Evolutionary conservation across 495 filamentous ascomycete genomes (phyloP).

Genomic region (Endocarpon pusillum): DNA sequence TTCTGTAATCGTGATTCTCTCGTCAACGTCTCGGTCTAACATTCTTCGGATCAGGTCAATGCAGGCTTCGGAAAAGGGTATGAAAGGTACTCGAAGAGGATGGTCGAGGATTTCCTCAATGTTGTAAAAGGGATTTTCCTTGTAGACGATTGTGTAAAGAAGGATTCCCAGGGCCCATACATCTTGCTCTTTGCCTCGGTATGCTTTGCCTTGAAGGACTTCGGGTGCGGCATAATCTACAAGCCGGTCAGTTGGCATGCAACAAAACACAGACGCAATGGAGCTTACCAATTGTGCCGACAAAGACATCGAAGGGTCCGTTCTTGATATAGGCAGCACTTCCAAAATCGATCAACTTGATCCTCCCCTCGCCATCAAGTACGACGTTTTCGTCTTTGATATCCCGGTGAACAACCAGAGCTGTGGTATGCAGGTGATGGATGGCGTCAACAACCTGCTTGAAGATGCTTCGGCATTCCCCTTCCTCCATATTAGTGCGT

Average conservation of each 20-base stretch:
- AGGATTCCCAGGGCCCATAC: conserved; percentile 98
- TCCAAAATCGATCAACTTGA: conserved; percentile 96
- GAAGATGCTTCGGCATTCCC: conserved; percentile 88
- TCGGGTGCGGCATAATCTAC: conserved; percentile 95
- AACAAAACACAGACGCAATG: background rate
- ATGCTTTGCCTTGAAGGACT: conserved; percentile 83
- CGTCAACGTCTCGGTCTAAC: conserved; percentile 77
- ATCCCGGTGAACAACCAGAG: conserved; percentile 85
- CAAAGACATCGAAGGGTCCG: conserved; percentile 97
- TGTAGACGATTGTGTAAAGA: conserved; percentile 96
- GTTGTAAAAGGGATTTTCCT: conserved; percentile 98
- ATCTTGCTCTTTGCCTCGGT: conserved; percentile 92
- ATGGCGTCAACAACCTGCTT: conserved; percentile 78
- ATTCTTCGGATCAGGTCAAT: conserved; percentile 79
- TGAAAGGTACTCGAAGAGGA: conserved; percentile 77
- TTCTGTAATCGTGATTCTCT: conserved; percentile 62
- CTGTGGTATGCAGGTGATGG: conserved; percentile 80
- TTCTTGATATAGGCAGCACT: conserved; percentile 96
- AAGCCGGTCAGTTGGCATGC: background rate
- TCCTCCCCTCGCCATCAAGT: conserved; percentile 83
- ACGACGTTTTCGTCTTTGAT: conserved; percentile 99
- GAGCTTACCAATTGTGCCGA: conserved; percentile 85
- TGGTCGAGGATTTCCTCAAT: conserved; percentile 99
- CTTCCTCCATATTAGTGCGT: conserved; percentile 88
- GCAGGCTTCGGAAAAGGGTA: conserved; percentile 71